phyloP scores from a whole-genome alignment of 768 basidiomycete species.

The Boletus rubescentipes region DNA sequence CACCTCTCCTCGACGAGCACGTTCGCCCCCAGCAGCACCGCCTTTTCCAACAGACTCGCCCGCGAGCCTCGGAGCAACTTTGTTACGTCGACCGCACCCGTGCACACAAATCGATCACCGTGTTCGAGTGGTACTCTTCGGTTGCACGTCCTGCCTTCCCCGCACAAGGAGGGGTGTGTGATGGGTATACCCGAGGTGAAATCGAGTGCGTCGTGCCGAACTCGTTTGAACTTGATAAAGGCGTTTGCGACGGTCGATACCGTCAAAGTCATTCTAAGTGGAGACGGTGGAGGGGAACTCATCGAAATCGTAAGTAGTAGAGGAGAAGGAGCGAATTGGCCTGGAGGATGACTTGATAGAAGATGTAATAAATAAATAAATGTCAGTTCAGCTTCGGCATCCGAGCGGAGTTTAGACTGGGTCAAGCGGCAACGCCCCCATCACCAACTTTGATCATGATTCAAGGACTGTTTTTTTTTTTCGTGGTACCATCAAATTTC shows the following conservation, averaged over 20 bases:
- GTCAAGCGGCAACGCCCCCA: not conserved
- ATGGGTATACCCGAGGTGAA: conserved; percentile 39
- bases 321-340: not conserved
- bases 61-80: conserved; percentile 59
- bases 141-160: conserved; percentile 25
- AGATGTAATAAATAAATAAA: conserved; percentile 8
- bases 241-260: conserved; percentile 48
- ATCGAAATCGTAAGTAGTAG: conserved; percentile 4
- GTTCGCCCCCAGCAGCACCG: conserved; percentile 51
- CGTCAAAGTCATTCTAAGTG: conserved; percentile 22
- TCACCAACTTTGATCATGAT: not conserved
- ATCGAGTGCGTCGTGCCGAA: conserved; percentile 32
- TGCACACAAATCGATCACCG: conserved; percentile 53
- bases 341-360: conserved; percentile 1
- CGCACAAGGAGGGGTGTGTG: conserved; percentile 37
- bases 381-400: not conserved
- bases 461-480: not conserved
- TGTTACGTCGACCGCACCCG: conserved; percentile 58
- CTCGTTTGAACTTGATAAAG: conserved; percentile 53
- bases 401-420: conserved; percentile 24
- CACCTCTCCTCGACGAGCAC: conserved; percentile 70
- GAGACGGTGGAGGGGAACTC: conserved; percentile 22
- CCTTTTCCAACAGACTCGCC: conserved; percentile 48
- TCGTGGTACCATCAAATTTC: not conserved
- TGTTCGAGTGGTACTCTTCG: conserved; percentile 35